phyloP scores from a whole-genome alignment of 352 stramenopile genomes.

The Phytopythium oedochilum region DNA sequence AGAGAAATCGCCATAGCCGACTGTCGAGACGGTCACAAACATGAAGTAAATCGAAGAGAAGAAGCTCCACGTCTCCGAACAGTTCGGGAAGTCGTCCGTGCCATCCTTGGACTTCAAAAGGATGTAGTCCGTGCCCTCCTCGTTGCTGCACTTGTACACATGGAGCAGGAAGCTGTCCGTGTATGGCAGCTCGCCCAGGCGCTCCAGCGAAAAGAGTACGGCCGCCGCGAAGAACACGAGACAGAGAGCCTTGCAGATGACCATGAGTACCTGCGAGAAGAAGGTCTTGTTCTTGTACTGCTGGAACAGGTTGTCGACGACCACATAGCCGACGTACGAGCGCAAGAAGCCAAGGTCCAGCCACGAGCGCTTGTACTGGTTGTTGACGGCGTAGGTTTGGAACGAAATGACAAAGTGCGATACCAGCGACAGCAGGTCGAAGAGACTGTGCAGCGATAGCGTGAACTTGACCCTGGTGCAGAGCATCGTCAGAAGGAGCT shows the following conservation, averaged over 20 bases:
- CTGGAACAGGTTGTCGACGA: conserved; percentile 67
- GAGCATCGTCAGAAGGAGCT: not conserved
- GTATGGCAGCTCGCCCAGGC: conserved; percentile 74
- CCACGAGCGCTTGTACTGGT: conserved; percentile 63
- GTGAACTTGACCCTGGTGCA: conserved; percentile 47
- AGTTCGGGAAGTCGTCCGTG: conserved; percentile 45
- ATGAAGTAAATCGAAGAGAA: conserved; percentile 89
- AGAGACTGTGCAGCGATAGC: conserved; percentile 62
- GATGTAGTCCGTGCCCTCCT: conserved; percentile 36
- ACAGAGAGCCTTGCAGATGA: conserved; percentile 72
- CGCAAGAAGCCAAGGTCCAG: conserved; percentile 85
- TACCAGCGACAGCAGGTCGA: conserved; percentile 78
- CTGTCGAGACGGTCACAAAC: conserved; percentile 86
- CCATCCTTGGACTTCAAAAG: conserved; percentile 47
- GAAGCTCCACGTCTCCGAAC: conserved; percentile 79
- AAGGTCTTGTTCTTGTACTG: conserved; percentile 80
- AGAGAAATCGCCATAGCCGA: conserved; percentile 84
- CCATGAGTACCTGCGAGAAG: conserved; percentile 63
- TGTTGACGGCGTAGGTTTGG: conserved; percentile 54
- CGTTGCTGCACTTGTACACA: conserved; percentile 78
- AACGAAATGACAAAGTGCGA: conserved; percentile 80
- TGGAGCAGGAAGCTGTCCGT: conserved; percentile 81
- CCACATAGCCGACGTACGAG: conserved; percentile 81
- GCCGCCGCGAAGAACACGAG: conserved; percentile 82
- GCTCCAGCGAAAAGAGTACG: conserved; percentile 83